A percentile compares a stretch with the other conserved stretches of the same genome.
phyloP scores from a whole-genome alignment of 805 yeast genomes.

The Maudiozyma saulgeensis region DNA sequence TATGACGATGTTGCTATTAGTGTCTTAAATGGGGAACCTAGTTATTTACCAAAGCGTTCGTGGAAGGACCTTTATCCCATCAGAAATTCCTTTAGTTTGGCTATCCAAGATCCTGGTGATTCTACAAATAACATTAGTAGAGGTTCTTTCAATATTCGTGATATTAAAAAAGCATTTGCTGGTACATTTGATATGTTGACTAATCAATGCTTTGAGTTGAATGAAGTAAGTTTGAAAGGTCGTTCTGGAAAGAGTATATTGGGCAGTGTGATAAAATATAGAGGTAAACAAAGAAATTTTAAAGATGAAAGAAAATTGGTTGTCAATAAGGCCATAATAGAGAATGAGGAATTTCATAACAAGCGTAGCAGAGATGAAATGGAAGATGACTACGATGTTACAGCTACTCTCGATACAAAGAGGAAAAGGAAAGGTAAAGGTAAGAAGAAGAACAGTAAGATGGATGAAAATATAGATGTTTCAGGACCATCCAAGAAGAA shows the following conservation, averaged over 20 bases:
- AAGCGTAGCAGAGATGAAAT: conserved; percentile 21
- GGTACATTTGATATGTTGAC: conserved; percentile 77
- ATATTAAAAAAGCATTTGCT: conserved; percentile 74
- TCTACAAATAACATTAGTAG: conserved; percentile 73
- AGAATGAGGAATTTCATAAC: conserved; percentile 26
- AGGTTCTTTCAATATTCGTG: conserved; percentile 72
- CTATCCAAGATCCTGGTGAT: conserved; percentile 87
- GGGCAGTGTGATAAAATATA: conserved; percentile 69
- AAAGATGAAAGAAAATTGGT: conserved; percentile 62
- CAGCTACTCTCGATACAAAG: conserved; percentile 1
- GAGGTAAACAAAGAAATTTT: conserved; percentile 67
- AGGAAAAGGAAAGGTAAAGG: conserved; percentile 12
- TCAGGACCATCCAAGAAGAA: neutral
- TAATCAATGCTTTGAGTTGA: conserved; percentile 65
- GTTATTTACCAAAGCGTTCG: conserved; percentile 49
- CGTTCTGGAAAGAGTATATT: conserved; percentile 64
- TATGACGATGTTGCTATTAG: conserved; percentile 71
- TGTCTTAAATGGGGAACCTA: conserved; percentile 44
- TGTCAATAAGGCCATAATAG: conserved; percentile 45
- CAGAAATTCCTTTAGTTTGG: conserved; percentile 51
- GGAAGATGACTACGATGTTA: conserved; percentile 13
- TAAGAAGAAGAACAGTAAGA: conserved; percentile 6
- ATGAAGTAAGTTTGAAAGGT: conserved; percentile 53
- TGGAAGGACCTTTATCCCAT: conserved; percentile 42
- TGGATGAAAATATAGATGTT: neutral